Conservation (phyloP, 2,329 filamentous ascomycete species). For the Cercospora brassicicola region DNA sequence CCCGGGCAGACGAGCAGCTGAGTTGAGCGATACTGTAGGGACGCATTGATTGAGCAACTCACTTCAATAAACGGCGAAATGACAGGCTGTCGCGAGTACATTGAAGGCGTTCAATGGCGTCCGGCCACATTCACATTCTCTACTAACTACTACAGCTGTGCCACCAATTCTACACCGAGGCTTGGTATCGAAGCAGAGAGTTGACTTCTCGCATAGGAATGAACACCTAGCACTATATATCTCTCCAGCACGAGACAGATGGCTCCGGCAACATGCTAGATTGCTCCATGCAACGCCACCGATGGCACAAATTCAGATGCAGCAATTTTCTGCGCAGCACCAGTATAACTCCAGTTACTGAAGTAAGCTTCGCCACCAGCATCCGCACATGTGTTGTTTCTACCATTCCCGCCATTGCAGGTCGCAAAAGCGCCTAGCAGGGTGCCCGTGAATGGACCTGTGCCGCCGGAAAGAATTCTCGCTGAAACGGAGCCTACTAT, state of each 20-base stretch:
- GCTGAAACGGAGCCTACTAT: slow-evolving; percentile 32
- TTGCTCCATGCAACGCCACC: slow-evolving; percentile 1
- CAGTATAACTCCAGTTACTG: slow-evolving; percentile 50
- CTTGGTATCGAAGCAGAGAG: neutral
- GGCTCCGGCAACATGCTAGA: neutral
- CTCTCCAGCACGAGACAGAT: neutral
- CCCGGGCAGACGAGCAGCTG: neutral
- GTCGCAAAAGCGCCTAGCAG: slow-evolving; percentile 57
- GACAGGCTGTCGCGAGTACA: neutral
- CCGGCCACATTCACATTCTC: neutral
- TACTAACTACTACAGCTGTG: neutral
- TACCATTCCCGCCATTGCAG: slow-evolving; percentile 44
- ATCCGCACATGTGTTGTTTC: slow-evolving; percentile 34
- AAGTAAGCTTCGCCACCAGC: slow-evolving; percentile 51
- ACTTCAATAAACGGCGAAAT: neutral
- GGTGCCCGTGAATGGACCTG: slow-evolving; percentile 41
- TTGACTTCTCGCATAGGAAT: neutral
- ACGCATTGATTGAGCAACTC: neutral
- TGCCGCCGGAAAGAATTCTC: slow-evolving; percentile 38
- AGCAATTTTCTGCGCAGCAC: slow-evolving; percentile 38
- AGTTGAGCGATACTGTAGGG: neutral
- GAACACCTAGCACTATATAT: neutral
- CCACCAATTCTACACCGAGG: neutral
- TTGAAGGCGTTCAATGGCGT: neutral
- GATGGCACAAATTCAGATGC: neutral